Evolutionary conservation across 1,284 basidiomycete genomes (phyloP).

Genomic region (Uromyces viciae-fabae): DNA sequence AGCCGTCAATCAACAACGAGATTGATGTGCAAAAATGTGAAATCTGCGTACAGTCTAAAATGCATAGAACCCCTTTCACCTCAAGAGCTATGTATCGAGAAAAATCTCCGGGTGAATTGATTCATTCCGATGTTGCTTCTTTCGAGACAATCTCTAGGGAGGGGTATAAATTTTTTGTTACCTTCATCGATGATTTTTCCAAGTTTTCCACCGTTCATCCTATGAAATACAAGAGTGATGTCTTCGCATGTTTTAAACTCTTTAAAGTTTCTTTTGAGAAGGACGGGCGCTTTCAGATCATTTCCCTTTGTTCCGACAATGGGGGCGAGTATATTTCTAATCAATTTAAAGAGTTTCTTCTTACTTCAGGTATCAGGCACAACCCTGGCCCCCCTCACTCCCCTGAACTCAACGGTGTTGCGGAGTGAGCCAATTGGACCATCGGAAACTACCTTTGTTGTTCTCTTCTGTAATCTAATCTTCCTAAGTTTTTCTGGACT

Average conservation of each 20-base stretch:
- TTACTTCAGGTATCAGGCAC: background rate
- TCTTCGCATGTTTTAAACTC: slow-evolving; percentile 50
- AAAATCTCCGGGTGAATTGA: background rate
- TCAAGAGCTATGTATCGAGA: background rate
- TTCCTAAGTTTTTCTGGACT: background rate
- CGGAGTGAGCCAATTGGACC: background rate
- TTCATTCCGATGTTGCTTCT: background rate
- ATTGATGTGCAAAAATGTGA: background rate
- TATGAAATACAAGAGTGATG: background rate
- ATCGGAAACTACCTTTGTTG: background rate
- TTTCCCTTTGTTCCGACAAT: background rate
- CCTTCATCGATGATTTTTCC: background rate
- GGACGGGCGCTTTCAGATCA: slow-evolving; percentile 43
- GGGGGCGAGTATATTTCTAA: slow-evolving; percentile 2
- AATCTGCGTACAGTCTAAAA: background rate
- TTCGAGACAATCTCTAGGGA: background rate
- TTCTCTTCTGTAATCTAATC: background rate
- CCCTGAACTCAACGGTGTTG: slow-evolving; percentile 6
- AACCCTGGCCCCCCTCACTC: slow-evolving; percentile 1
- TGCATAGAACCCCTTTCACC: background rate
- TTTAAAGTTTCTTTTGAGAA: slow-evolving; percentile 53
- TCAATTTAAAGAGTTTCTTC: background rate
- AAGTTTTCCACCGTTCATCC: background rate
- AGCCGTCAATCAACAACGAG: background rate
- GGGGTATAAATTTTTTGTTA: background rate